Percentiles rank a stretch among this genome's conserved stretches.
phyloP scores from a whole-genome alignment of 2,329 filamentous ascomycete genomes.

The Ophiocordyceps camponoti-leonardi region DNA sequence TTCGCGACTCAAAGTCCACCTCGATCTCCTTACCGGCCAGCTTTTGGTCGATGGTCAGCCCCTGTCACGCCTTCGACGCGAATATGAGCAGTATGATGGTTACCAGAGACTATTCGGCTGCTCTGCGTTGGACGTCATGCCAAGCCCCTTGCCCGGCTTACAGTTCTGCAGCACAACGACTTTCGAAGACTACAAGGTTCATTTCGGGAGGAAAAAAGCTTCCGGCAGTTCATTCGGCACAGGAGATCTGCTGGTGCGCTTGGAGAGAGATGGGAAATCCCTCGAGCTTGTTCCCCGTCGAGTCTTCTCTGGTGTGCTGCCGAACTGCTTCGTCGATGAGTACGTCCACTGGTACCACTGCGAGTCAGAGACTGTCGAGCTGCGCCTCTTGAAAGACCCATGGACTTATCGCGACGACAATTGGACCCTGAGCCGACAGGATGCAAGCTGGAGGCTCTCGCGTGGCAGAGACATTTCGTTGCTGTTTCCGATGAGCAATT shows the following conservation, averaged over 20 bases:
- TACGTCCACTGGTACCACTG: background rate
- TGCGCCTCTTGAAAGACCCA: background rate
- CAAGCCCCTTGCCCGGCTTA: slow-evolving; percentile 12
- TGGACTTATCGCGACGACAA: background rate
- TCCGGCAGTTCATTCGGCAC: background rate
- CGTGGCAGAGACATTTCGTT: background rate
- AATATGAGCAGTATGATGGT: slow-evolving; percentile 21
- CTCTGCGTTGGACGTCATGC: slow-evolving; percentile 24
- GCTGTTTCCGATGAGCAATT: background rate
- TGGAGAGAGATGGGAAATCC: background rate
- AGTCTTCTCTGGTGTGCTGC: background rate
- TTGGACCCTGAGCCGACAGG: background rate
- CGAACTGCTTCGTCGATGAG: background rate
- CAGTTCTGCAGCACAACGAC: background rate
- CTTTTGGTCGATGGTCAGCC: slow-evolving; percentile 33
- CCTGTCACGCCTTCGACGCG: slow-evolving; percentile 23
- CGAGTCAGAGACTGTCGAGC: background rate
- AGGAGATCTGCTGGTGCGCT: background rate
- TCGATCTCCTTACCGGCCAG: slow-evolving; percentile 30
- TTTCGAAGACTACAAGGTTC: background rate
- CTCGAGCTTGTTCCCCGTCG: background rate
- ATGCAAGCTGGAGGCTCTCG: background rate
- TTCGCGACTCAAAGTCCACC: slow-evolving; percentile 16
- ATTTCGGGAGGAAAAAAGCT: background rate
- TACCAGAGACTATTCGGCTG: slow-evolving; percentile 26